These are phyloP conservation scores for Xylaria longipes DNA, from an alignment of 495 filamentous ascomycete genomes.

Conservation along the genomic window DNA sequence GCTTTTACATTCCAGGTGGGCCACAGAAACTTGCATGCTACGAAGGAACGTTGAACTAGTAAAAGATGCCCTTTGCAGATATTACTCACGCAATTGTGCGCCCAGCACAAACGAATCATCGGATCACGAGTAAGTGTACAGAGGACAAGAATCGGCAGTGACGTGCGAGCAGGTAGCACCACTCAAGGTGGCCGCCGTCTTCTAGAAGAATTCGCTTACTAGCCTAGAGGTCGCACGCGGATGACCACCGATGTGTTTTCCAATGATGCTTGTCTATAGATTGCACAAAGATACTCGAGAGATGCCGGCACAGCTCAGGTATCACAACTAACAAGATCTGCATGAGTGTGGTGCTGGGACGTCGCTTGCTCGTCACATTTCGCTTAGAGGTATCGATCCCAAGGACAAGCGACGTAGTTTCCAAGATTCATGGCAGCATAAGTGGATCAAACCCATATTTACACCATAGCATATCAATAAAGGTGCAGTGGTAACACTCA, in stretches of 20 bases:
- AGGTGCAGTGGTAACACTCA: background rate
- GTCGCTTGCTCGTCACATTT: background rate
- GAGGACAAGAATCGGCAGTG: background rate
- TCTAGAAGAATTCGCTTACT: conserved; percentile 13
- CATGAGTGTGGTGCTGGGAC: background rate
- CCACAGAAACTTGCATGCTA: background rate
- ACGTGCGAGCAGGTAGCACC: background rate
- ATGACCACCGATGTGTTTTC: conserved; percentile 6
- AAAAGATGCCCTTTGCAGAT: background rate
- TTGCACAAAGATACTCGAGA: background rate
- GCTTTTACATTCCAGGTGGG: background rate
- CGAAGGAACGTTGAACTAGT: background rate
- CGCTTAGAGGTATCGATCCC: background rate
- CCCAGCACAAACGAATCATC: background rate
- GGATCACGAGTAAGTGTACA: background rate
- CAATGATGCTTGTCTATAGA: background rate
- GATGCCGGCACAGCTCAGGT: background rate
- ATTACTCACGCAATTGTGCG: background rate
- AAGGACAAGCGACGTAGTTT: background rate
- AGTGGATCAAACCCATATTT: background rate
- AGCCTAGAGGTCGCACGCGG: background rate
- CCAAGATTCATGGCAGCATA: background rate
- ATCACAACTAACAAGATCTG: background rate
- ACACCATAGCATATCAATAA: background rate
- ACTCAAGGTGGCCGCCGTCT: background rate